phyloP scores from a whole-genome alignment of 2,329 filamentous ascomycete species.

The Colletotrichum brevisporum region DNA sequence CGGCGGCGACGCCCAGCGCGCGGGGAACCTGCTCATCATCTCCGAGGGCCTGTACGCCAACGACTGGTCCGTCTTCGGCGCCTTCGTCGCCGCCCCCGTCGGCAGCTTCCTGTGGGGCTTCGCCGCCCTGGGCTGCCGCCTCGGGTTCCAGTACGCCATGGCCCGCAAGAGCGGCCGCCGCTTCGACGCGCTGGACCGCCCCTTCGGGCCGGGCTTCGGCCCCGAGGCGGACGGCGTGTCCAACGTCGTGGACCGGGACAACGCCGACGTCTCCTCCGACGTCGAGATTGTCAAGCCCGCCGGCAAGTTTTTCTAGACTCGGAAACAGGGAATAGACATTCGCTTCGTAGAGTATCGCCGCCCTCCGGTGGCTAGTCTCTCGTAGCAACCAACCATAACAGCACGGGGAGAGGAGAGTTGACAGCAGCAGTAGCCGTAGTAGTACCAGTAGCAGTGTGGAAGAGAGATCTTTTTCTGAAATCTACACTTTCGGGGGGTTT shows the following conservation, averaged over 20 bases:
- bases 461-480: conserved; percentile 22
- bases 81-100: conserved; percentile 84
- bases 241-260: conserved; percentile 44
- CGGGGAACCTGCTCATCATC: conserved; percentile 78
- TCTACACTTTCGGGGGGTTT: conserved; percentile 13
- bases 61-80: conserved; percentile 87
- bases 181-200: conserved; percentile 78
- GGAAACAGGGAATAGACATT: too few relatives aligned
- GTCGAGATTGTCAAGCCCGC: conserved; percentile 54
- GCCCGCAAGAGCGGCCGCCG: conserved; percentile 71
- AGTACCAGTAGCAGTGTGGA: too few relatives aligned
- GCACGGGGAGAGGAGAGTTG: neutral
- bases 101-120: conserved; percentile 81
- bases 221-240: conserved; percentile 34
- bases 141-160: conserved; percentile 69
- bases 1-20: conserved; percentile 75
- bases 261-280: conserved; percentile 47
- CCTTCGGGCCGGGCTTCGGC: conserved; percentile 44
- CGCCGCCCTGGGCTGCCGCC: conserved; percentile 71
- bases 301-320: conserved; percentile 68
- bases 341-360: conserved; percentile 3
- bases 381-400: neutral
- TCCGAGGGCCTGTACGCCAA: conserved; percentile 80
- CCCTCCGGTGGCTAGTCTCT: neutral
- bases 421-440: neutral